Evolutionary conservation across 2,329 filamentous ascomycete species (phyloP).

Genomic region (Diaporthe ampelina): DNA sequence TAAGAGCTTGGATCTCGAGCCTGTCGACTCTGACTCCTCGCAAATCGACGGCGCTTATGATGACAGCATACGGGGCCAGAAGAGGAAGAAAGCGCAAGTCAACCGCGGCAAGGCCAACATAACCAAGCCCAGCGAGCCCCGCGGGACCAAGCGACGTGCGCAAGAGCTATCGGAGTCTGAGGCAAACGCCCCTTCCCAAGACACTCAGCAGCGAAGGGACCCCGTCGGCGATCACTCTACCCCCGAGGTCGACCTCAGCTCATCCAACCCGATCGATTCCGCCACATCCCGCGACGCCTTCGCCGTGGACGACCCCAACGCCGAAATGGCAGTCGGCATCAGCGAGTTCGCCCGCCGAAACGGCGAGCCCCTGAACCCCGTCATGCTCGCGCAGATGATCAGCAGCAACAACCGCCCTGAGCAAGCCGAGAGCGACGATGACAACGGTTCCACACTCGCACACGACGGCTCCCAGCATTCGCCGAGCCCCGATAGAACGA

Average conservation of each 20-base stretch:
- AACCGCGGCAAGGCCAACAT: not conserved
- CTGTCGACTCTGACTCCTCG: not conserved
- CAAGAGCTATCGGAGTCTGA: not conserved
- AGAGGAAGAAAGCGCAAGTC: not conserved
- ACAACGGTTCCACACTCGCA: not conserved
- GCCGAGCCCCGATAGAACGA: not conserved
- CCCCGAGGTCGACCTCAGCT: not conserved
- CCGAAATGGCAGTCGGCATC: too few species aligned
- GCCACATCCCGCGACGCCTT: not conserved
- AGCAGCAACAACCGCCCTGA: not conserved
- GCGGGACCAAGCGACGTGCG: not conserved
- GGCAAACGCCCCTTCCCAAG: not conserved
- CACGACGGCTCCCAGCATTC: too few species aligned
- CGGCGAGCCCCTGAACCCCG: not conserved
- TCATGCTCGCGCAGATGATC: not conserved
- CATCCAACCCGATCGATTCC: not conserved
- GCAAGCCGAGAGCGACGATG: not conserved
- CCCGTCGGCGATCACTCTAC: not conserved
- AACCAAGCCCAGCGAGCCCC: not conserved
- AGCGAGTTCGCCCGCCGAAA: not conserved
- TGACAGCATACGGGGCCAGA: not conserved
- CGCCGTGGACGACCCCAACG: not conserved
- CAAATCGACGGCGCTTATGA: conserved; percentile 12
- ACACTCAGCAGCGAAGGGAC: not conserved
- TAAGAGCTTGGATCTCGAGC: not conserved